Percentiles rank a stretch among this genome's conserved stretches.
Conservation (phyloP, 2,329 filamentous ascomycete species). For the Dissoconium aciculare region DNA sequence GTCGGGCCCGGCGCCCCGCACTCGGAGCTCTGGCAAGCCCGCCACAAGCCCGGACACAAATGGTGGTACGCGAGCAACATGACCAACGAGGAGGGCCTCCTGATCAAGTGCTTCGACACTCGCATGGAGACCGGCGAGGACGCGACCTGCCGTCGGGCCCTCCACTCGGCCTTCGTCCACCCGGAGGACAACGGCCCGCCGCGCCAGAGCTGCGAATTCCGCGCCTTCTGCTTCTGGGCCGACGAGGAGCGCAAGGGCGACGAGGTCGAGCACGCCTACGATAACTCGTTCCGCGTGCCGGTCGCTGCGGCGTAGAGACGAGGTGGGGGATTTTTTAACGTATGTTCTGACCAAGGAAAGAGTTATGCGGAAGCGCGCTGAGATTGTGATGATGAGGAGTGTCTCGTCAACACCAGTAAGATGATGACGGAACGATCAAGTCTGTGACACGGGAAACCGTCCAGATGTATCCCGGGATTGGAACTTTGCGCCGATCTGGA, state of each 20-base stretch:
- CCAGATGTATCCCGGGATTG: too few relatives aligned
- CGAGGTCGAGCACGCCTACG: background rate
- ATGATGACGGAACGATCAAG: too few relatives aligned
- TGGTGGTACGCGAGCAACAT: constrained; percentile 8
- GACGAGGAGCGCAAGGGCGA: constrained; percentile 3
- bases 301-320: too few relatives aligned
- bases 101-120: constrained; percentile 49
- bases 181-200: constrained; percentile 28
- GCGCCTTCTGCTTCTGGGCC: constrained; percentile 37
- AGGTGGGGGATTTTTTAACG: too few relatives aligned
- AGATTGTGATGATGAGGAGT: too few relatives aligned
- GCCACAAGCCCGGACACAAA: constrained; percentile 5
- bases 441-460: too few relatives aligned
- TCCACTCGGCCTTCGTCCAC: constrained; percentile 43
- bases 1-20: background rate
- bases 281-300: too few relatives aligned
- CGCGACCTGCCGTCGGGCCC: constrained; percentile 25
- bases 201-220: constrained; percentile 45
- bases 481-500: too few relatives aligned
- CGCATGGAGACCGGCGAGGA: constrained; percentile 38
- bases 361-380: too few relatives aligned
- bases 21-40: constrained; percentile 4
- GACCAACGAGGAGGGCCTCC: constrained; percentile 33
- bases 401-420: too few relatives aligned
- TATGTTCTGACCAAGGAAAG: too few relatives aligned